Evolutionary conservation across 768 basidiomycete genomes (phyloP).

Genomic region (Tulasnella sp.): DNA sequence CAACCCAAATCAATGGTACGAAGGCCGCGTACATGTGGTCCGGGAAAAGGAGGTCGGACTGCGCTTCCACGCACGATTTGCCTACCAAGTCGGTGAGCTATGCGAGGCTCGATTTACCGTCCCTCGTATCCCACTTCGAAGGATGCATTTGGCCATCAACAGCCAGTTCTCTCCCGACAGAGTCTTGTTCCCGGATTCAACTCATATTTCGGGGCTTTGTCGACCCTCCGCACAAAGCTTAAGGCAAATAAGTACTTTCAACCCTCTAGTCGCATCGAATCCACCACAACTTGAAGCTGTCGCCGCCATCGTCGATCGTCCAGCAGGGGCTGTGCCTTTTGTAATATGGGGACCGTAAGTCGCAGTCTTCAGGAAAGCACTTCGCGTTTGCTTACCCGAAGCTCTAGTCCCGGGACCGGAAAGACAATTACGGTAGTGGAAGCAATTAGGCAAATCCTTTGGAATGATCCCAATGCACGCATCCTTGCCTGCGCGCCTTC

Average conservation of each 20-base stretch:
- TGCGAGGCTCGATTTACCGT: conserved; percentile 28
- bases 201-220: neutral
- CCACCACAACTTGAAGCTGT: conserved; percentile 30
- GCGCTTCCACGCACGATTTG: conserved; percentile 20
- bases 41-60: conserved; percentile 24
- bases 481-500: conserved; percentile 31
- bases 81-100: neutral
- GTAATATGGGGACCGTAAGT: conserved; percentile 34
- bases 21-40: conserved; percentile 20
- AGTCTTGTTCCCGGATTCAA: conserved; percentile 25
- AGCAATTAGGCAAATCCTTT: conserved; percentile 21
- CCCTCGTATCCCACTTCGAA: conserved; percentile 26
- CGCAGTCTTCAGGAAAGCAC: no score
- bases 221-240: neutral
- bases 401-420: conserved; percentile 26
- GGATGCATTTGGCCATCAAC: conserved; percentile 31
- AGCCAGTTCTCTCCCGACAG: conserved; percentile 17
- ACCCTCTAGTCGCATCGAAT: conserved; percentile 22
- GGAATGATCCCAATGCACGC: conserved; percentile 19
- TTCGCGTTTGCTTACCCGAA: neutral
- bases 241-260: neutral
- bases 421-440: conserved; percentile 33
- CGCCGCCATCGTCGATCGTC: conserved; percentile 14
- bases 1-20: conserved; percentile 17
- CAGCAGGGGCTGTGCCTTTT: conserved; percentile 10